A percentile compares a stretch with the other conserved stretches of the same genome.
Conservation (phyloP, 1,139 yeast genomes). For the Scheffersomyces segobiensis region DNA sequence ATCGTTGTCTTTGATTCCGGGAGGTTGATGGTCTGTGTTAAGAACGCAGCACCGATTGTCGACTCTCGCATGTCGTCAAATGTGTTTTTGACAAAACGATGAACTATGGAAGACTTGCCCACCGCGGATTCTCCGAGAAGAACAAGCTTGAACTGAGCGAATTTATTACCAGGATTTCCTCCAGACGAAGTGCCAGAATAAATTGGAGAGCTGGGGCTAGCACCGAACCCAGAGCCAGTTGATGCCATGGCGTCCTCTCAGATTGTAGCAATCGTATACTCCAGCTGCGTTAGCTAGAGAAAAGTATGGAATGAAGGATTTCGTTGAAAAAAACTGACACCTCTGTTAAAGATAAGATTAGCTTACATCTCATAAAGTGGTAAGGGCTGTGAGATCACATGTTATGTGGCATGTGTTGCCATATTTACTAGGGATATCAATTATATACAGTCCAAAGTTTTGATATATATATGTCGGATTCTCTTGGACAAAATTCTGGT, state of each 20-base stretch:
- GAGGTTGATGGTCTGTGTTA: constrained; percentile 71
- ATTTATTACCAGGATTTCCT: constrained; percentile 8
- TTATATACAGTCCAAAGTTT: too few species aligned
- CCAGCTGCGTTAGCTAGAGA: background rate
- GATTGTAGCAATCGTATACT: background rate
- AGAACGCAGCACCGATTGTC: constrained; percentile 95
- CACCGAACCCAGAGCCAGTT: background rate
- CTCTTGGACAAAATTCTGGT: too few species aligned
- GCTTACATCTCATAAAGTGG: background rate
- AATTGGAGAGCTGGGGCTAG: background rate
- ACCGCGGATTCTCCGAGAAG: constrained; percentile 52
- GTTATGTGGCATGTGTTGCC: too few species aligned
- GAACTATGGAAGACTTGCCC: constrained; percentile 50
- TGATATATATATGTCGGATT: too few species aligned
- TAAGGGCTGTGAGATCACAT: background rate
- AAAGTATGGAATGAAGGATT: background rate
- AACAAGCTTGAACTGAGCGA: constrained; percentile 48
- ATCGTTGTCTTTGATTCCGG: constrained; percentile 19
- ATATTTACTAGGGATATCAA: too few species aligned
- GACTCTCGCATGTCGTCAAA: constrained; percentile 94
- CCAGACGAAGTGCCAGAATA: constrained; percentile 1
- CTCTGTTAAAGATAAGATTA: background rate
- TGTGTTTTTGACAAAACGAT: constrained; percentile 60
- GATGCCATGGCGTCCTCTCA: background rate
- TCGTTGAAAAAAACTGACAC: background rate